Percentiles rank a stretch among this genome's conserved stretches.
phyloP scores from a whole-genome alignment of 371 early-diverging fungal species.

The Globomyces sp. region DNA sequence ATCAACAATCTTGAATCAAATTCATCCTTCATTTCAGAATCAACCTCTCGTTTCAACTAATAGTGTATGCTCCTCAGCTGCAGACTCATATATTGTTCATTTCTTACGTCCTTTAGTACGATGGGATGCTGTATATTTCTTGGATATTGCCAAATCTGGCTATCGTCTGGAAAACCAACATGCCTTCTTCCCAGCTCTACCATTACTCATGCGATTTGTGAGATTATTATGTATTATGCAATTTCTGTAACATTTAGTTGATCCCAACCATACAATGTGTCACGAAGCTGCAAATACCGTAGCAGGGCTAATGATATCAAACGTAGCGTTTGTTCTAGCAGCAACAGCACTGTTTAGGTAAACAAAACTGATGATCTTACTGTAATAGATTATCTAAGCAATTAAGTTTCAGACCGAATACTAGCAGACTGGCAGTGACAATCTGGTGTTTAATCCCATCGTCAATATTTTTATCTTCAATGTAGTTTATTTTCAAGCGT shows the following conservation, averaged over 20 bases:
- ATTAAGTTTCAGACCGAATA: slow-evolving; percentile 1
- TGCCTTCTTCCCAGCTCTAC: slow-evolving; percentile 91
- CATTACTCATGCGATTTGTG: slow-evolving; percentile 57
- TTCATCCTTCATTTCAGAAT: neutral
- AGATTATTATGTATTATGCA: slow-evolving; percentile 21
- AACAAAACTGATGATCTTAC: too few relatives aligned
- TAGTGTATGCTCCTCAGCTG: too few relatives aligned
- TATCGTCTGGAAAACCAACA: slow-evolving; percentile 87
- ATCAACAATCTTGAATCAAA: neutral
- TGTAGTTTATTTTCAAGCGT: slow-evolving; percentile 42
- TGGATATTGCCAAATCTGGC: slow-evolving; percentile 74
- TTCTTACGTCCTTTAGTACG: slow-evolving; percentile 57
- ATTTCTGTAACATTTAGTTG: neutral
- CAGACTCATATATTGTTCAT: neutral
- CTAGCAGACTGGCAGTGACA: slow-evolving; percentile 67
- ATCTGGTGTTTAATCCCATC: slow-evolving; percentile 77
- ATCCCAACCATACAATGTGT: neutral
- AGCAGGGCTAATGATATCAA: slow-evolving; percentile 72
- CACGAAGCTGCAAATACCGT: slow-evolving; percentile 20
- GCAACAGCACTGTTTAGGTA: slow-evolving; percentile 71
- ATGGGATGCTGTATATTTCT: slow-evolving; percentile 93
- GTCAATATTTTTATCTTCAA: slow-evolving; percentile 81
- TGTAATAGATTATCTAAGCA: slow-evolving; percentile 2
- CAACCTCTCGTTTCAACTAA: neutral
- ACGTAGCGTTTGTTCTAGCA: slow-evolving; percentile 73